Percentiles rank a stretch among this genome's conserved stretches.
Conservation (phyloP, 2,329 filamentous ascomycete genomes). For the Fusarium agapanthi region DNA sequence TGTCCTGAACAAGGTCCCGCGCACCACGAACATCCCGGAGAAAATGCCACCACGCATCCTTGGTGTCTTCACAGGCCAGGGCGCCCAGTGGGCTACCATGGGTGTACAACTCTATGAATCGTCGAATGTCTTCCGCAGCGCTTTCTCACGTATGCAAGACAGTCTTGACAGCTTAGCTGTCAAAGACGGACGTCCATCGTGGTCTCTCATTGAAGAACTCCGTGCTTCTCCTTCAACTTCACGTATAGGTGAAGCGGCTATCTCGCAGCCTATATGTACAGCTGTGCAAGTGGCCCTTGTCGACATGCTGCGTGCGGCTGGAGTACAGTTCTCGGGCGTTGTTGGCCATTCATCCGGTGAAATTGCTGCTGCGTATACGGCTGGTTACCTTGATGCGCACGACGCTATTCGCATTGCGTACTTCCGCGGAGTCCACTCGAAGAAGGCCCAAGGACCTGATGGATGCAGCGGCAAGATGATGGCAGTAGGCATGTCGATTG, state of each 20-base stretch:
- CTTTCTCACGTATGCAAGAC: not conserved
- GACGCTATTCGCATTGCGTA: not conserved
- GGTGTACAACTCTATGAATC: not conserved
- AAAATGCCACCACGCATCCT: not conserved
- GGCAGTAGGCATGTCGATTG: not conserved
- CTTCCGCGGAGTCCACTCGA: not conserved
- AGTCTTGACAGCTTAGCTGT: not conserved
- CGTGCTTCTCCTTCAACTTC: not conserved
- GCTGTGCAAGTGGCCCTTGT: not conserved
- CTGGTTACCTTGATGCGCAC: not conserved
- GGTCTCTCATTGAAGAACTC: not conserved
- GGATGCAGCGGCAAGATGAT: not conserved
- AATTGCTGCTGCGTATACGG: not conserved
- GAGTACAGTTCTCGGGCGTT: not conserved
- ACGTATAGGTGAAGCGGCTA: not conserved
- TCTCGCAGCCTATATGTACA: not conserved
- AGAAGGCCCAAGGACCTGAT: not conserved
- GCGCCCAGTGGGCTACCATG: not conserved
- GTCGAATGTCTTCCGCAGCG: not conserved
- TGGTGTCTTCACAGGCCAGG: not conserved
- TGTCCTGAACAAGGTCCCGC: slow-evolving; percentile 13
- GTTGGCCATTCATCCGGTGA: not conserved
- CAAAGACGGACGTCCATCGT: not conserved
- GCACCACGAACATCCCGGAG: not conserved
- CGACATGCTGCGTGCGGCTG: not conserved